Percentiles rank a stretch among this genome's conserved stretches.
These are phyloP conservation scores for Guillardia theta DNA, from an alignment of 78 protist genomes.

Conservation along the genomic window DNA sequence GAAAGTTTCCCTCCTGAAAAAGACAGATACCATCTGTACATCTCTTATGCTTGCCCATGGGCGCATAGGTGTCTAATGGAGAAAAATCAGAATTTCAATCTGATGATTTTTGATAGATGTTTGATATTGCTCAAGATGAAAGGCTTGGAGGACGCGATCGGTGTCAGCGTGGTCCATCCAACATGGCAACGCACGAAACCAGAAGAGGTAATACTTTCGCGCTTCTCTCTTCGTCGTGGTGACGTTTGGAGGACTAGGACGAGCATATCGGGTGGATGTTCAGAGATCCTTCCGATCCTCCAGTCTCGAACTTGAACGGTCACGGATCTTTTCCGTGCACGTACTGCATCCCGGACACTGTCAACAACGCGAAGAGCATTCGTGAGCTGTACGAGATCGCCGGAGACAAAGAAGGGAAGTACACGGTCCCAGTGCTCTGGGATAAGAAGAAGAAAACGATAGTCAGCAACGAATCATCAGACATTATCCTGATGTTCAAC, in stretches of 20 bases:
- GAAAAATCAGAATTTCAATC: neutral
- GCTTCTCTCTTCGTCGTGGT: no score
- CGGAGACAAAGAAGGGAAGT: slow-evolving; percentile 48
- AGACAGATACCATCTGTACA: slow-evolving; percentile 74
- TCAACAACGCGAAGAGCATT: neutral
- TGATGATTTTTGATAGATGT: neutral
- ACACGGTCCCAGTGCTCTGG: slow-evolving; percentile 84
- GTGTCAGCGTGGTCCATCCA: slow-evolving; percentile 51
- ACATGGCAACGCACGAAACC: neutral
- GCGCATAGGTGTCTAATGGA: neutral
- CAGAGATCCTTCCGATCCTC: neutral
- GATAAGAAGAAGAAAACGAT: slow-evolving; percentile 68
- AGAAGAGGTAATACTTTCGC: no score
- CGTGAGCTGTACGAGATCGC: neutral
- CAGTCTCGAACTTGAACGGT: neutral
- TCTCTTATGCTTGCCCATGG: slow-evolving; percentile 79
- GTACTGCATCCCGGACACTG: neutral
- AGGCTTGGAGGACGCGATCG: slow-evolving; percentile 74
- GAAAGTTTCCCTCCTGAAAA: slow-evolving; percentile 58
- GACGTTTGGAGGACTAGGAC: neutral
- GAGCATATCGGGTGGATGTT: neutral
- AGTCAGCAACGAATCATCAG: slow-evolving; percentile 85
- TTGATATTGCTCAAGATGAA: slow-evolving; percentile 50
- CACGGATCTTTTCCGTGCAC: neutral
- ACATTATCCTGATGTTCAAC: slow-evolving; percentile 80